Base-by-base conservation (phyloP, 2,329 filamentous ascomycete species). In the Knufia fluminis region DNA sequence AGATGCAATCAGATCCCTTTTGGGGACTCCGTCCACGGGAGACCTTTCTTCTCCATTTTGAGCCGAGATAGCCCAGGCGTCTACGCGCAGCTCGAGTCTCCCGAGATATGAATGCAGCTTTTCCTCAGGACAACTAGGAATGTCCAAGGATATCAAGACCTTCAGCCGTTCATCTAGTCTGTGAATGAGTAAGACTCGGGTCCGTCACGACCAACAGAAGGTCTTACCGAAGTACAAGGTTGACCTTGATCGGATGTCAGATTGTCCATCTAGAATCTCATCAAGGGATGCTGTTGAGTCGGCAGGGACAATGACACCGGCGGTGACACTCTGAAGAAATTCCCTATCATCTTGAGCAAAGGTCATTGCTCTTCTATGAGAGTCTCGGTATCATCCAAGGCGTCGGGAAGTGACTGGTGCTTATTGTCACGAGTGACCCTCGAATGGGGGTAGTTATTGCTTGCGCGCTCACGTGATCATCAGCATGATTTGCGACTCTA, bases 121-220 rank as follows among this genome's bases (percentile, higher is more conserved):
- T 38, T 65, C 59, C 52, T 76, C 69, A 17, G 74, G 71, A 55
- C 73, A 71, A 49, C 71, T 62, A 32, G 73, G 72, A 12, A 76
- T 70, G 53, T 73, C 66, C 31, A 79, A 66, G 32, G 77, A 68
- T 41, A 78, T 63, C 56, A 75, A 71, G 17, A 73, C 68, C 19
- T 70, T 67, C 31, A 77, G 65, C 40, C 68, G 64, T 65, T 80
- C 76, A 73, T 80, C 76, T 79, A 63, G 53, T 64, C 67, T 72
- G 57, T 58, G 51, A 57, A 68, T 76, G 59, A 77, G 72, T 71
- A 71, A 74, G 68, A 71, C 57, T 61, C 52, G 60, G 61, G 55
- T 53, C 54, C 17, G 14, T 49, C 51, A 14, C 16, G 43, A 47
- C 43, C 24, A 46, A 38, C 28, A 20, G 22, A 4, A 32, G 8